These are phyloP conservation scores for Aspergillus ochraceus DNA, from an alignment of 2,329 filamentous ascomycete species.

Conservation along the genomic window DNA sequence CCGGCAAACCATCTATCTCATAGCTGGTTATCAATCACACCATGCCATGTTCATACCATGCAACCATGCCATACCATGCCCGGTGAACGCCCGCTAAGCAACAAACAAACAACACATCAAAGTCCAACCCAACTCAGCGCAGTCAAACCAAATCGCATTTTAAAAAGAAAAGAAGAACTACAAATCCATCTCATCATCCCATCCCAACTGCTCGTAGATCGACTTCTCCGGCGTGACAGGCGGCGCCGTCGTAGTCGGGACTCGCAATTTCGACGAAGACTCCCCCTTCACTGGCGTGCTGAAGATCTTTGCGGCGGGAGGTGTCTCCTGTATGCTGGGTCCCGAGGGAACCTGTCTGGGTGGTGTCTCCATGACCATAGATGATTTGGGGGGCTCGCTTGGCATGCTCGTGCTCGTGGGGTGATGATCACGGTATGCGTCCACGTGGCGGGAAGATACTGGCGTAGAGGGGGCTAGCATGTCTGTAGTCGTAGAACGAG, in stretches of 20 bases:
- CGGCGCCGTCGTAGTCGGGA: constrained; percentile 17
- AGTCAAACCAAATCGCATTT: too few relatives aligned
- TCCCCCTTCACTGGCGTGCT: constrained; percentile 36
- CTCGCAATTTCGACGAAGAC: constrained; percentile 19
- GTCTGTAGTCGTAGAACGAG: constrained; percentile 23
- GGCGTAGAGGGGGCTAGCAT: constrained; percentile 30
- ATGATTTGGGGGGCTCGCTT: constrained; percentile 12
- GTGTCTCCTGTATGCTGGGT: background rate
- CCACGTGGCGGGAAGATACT: constrained; percentile 24
- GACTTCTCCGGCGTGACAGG: constrained; percentile 38
- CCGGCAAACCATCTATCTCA: too few relatives aligned
- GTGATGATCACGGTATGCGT: constrained; percentile 11
- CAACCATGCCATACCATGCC: too few relatives aligned
- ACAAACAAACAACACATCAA: too few relatives aligned
- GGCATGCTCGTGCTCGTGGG: constrained; percentile 2
- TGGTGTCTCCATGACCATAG: constrained; percentile 28
- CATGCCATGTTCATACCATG: too few relatives aligned
- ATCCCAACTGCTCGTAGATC: constrained; percentile 46
- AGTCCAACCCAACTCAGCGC: too few relatives aligned
- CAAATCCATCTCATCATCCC: constrained; percentile 39
- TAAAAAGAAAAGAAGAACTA: constrained; percentile 16
- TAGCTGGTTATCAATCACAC: too few relatives aligned
- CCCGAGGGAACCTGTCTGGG: background rate
- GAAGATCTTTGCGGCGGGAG: constrained; percentile 14
- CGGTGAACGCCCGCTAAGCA: too few relatives aligned